Evolutionary conservation across 768 basidiomycete species (phyloP).

Genomic region (Trametopsis cervina): DNA sequence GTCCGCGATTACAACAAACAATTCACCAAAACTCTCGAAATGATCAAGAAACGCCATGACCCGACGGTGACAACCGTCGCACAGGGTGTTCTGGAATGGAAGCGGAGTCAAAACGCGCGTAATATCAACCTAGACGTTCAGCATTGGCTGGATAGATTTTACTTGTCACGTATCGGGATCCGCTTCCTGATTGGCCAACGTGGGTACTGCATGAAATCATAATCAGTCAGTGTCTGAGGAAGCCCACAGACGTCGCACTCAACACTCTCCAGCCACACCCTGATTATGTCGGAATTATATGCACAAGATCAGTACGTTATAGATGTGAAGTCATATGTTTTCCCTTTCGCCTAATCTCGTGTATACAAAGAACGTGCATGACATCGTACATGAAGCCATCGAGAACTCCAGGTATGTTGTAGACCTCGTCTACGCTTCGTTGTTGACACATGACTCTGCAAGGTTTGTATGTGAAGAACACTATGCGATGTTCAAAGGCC

Average conservation of each 20-base stretch:
- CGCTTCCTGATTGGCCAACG: slow-evolving; percentile 96
- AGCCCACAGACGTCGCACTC: slow-evolving; percentile 73
- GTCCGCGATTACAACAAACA: slow-evolving; percentile 87
- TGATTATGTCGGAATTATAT: slow-evolving; percentile 96
- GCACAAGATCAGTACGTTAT: slow-evolving; percentile 72
- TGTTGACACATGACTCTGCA: too few species aligned
- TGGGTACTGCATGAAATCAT: slow-evolving; percentile 26
- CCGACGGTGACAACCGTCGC: slow-evolving; percentile 97
- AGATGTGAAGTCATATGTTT: neutral
- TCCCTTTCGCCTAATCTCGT: slow-evolving; percentile 1
- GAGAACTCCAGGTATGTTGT: slow-evolving; percentile 68
- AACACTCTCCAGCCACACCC: slow-evolving; percentile 87
- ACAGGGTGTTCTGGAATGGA: slow-evolving; percentile 96
- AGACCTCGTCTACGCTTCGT: too few species aligned
- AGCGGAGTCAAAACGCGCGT: slow-evolving; percentile 59
- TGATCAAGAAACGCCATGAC: slow-evolving; percentile 92
- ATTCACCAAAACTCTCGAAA: slow-evolving; percentile 82
- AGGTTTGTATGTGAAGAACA: slow-evolving; percentile 92
- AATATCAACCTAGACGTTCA: slow-evolving; percentile 85
- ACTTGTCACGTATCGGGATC: slow-evolving; percentile 92
- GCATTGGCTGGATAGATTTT: slow-evolving; percentile 94
- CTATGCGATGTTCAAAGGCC: slow-evolving; percentile 88
- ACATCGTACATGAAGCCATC: slow-evolving; percentile 97
- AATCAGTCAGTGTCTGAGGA: neutral
- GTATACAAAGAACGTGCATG: slow-evolving; percentile 82